These are phyloP conservation scores for Prototheca cutis DNA, from an alignment of 163 green algal genomes.

Conservation along the genomic window DNA sequence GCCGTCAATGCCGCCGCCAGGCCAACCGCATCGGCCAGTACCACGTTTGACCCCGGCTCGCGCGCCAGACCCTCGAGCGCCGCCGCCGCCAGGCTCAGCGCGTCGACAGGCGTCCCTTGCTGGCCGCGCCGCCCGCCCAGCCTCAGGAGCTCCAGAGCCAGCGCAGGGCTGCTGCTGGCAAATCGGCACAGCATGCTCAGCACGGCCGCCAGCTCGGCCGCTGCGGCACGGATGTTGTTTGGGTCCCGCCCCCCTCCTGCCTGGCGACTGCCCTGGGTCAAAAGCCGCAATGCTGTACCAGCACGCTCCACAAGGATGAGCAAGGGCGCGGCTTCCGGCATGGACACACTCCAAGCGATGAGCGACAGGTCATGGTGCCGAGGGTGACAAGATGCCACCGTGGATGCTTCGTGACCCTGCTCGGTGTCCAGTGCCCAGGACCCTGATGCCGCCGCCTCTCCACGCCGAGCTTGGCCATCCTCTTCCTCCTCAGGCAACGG, in stretches of 20 bases:
- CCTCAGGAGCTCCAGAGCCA: slow-evolving; percentile 18
- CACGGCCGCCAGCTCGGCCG: slow-evolving; percentile 5
- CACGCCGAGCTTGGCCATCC: too few relatives aligned
- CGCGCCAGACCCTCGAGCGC: slow-evolving; percentile 4
- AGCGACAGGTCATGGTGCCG: not conserved
- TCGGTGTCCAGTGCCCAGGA: too few relatives aligned
- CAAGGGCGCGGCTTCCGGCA: not conserved
- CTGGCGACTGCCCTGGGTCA: slow-evolving; percentile 5
- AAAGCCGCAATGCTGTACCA: too few relatives aligned
- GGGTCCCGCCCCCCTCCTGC: slow-evolving; percentile 12
- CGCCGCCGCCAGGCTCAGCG: slow-evolving; percentile 13
- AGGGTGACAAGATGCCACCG: not conserved
- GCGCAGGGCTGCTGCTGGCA: slow-evolving; percentile 6
- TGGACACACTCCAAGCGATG: not conserved
- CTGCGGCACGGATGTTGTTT: not conserved
- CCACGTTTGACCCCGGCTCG: slow-evolving; percentile 9
- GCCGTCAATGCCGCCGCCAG: too few relatives aligned
- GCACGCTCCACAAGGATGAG: not conserved
- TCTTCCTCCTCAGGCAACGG: too few relatives aligned
- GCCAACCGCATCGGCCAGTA: too few relatives aligned
- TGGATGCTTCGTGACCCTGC: too few relatives aligned
- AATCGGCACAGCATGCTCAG: slow-evolving; percentile 17
- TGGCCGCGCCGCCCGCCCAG: not conserved
- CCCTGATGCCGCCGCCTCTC: too few relatives aligned
- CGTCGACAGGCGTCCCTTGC: slow-evolving; percentile 6